Conservation (phyloP, 768 basidiomycete species). For the Mycena albidolilacea region DNA sequence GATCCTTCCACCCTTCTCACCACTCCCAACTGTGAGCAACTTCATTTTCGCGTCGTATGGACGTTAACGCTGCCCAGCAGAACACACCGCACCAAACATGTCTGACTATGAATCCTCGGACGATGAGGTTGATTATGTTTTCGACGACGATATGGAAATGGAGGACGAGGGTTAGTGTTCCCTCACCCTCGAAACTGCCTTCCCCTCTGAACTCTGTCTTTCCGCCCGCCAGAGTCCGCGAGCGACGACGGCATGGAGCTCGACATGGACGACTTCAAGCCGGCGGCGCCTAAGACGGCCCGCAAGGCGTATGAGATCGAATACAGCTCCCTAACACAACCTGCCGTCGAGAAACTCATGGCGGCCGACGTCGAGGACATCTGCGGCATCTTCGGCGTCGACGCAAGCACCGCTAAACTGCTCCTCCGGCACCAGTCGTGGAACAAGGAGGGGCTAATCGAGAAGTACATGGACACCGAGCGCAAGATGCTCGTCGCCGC, state of each 20-base stretch:
- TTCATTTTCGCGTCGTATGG: neutral
- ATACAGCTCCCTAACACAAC: constrained; percentile 81
- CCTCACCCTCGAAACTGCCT: constrained; percentile 49
- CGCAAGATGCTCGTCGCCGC: constrained; percentile 79
- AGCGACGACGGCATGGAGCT: constrained; percentile 78
- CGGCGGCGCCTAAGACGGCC: constrained; percentile 64
- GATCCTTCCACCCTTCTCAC: too few species aligned
- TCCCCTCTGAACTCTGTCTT: neutral
- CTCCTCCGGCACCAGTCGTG: constrained; percentile 89
- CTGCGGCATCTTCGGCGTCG: constrained; percentile 88
- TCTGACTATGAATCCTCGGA: constrained; percentile 41
- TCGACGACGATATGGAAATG: constrained; percentile 38
- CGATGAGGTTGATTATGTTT: constrained; percentile 38
- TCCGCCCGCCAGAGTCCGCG: constrained; percentile 32
- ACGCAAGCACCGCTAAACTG: constrained; percentile 84
- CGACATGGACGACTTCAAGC: constrained; percentile 70
- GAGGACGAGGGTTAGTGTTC: constrained; percentile 37
- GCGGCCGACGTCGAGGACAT: constrained; percentile 87
- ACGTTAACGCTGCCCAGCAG: neutral
- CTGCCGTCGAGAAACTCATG: constrained; percentile 85
- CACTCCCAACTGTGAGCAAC: too few species aligned
- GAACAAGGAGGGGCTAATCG: constrained; percentile 97
- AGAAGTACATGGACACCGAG: constrained; percentile 97
- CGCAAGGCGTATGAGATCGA: constrained; percentile 88
- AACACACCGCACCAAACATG: constrained; percentile 12